Evolutionary conservation across 805 yeast genomes (phyloP), one percentile per base, ranked within the genome.

Genomic region (Sugiyamaella lignohabitans): DNA sequence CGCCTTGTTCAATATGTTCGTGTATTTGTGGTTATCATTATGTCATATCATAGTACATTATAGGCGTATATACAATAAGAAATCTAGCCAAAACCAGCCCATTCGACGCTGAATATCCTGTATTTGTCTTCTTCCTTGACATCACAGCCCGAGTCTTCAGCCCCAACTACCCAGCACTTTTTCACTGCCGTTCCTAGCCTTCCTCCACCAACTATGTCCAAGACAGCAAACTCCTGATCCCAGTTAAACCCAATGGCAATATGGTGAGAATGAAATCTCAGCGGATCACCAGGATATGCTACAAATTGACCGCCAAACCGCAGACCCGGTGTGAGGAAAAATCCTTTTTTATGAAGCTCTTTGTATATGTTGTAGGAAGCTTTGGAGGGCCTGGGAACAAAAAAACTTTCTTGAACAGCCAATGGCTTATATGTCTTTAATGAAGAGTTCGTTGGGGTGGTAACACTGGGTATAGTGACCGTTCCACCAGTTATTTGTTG

Each of bases 71-170:
- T n/a, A n/a, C n/a, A n/a, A n/a, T n/a, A n/a, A n/a, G n/a, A n/a
- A n/a, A n/a, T n/a, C n/a, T 45, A 87, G 48, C 96, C 97, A 67
- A 91, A 91, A 0, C 96, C 97, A 0, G 98, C 88, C 98, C 98
- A 91, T 65, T 91, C 96, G 1, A 91, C 69, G 4, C 95, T 83
- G 59, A 78, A 91, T 16, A 74, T 40, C 65, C 67, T 14, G 68
- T 66, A 40, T 56, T 65, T 60, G 4, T 59, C 53, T 1, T 50
- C 60, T 16, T 48, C 53, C 2, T 55, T 54, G 18, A 19, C 27
- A 5, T 53, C 49, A 1, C 51, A 44, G 16, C 53, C 51, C 51
- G 36, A 45, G 38, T 51, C 41, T 27, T 51, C 27, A 10, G 64
- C 72, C 1, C 74, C 74, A 5, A 70, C 58, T 17, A 85, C 75